Conservation (phyloP, 371 early-diverging fungal genomes). For the Syncephalastrum sp. region DNA sequence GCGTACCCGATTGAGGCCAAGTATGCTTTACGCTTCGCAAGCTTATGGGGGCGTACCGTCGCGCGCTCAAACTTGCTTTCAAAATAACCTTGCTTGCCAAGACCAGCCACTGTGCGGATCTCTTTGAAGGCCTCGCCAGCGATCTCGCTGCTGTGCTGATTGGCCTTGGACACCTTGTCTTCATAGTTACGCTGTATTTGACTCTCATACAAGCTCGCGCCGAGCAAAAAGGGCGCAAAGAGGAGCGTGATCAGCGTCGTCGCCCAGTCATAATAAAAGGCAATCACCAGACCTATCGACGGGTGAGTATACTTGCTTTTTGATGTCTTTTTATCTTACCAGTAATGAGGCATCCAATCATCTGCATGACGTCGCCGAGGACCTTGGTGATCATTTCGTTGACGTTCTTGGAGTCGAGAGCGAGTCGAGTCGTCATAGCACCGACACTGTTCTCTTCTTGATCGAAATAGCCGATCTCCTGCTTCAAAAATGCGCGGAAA, state of each 20-base stretch:
- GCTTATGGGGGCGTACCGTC: constrained; percentile 64
- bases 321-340: constrained; percentile 9
- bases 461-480: constrained; percentile 88
- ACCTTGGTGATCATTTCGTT: constrained; percentile 62
- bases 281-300: constrained; percentile 34
- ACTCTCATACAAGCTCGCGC: constrained; percentile 42
- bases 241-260: constrained; percentile 58
- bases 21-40: constrained; percentile 57
- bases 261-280: constrained; percentile 56
- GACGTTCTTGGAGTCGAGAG: constrained; percentile 69
- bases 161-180: constrained; percentile 61
- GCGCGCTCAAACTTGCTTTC: constrained; percentile 54
- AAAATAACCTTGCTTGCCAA: constrained; percentile 76
- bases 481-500: constrained; percentile 62
- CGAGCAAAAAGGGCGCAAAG: constrained; percentile 47
- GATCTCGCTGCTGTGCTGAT: constrained; percentile 66
- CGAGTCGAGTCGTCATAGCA: constrained; percentile 69
- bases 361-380: constrained; percentile 50
- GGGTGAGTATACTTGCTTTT: not conserved
- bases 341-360: constrained; percentile 36
- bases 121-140: constrained; percentile 84
- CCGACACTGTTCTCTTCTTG: constrained; percentile 56
- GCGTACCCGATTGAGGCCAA: constrained; percentile 66
- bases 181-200: constrained; percentile 52
- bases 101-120: constrained; percentile 84